Evolutionary conservation across 2,329 filamentous ascomycete species (phyloP), one percentile per base, ranked within the genome.

Genomic region (Bipolaris oryzae): DNA sequence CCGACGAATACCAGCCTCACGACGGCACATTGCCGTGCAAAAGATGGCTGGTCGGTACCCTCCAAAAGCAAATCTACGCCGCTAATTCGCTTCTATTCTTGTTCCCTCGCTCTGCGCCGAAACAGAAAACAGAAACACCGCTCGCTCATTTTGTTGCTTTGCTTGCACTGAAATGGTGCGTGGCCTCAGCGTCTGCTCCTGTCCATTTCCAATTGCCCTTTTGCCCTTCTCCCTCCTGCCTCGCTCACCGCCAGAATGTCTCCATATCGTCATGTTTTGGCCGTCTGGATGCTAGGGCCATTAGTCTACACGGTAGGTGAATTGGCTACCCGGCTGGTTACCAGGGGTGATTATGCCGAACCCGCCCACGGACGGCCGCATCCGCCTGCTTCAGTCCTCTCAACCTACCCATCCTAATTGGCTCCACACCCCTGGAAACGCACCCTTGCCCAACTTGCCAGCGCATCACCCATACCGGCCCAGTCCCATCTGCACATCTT

Each of bases 381-480:
- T 56, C 63, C 65, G 59, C 43, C 50, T 21, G 53, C 48, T 23
- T 23, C 23, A 28, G 15, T 42, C 13, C 39, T 11, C 20, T 13
- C 39, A 15, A 13, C 28, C 23, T 57, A 15, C n/a, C 23, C 57
- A 11, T 13, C 50, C 25, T 60, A 25, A 67, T 68, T 68, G 61
- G 66, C 59, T 43, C n/a, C 23, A 23, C 13, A 16, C 21, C 3
- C 45, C 44, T 16, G 21, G 11, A 42, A 9, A n/a, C 25, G 25
- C n/a, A 45, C 25, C 42, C 42, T 45, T 16, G 42, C n/a, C 25
- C 46, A 39, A 55, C 64, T 67, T 70, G 70, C 64, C 70, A 72
- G 55, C 70, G 67, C 70, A 72, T 71, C 64, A 46, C 57, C 62
- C 57, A 65, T 46, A 53, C 57, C 59, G 56, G 13, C 25, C 47